phyloP scores from a whole-genome alignment of 2,329 filamentous ascomycete genomes.

The Rachicladosporium sp. region DNA sequence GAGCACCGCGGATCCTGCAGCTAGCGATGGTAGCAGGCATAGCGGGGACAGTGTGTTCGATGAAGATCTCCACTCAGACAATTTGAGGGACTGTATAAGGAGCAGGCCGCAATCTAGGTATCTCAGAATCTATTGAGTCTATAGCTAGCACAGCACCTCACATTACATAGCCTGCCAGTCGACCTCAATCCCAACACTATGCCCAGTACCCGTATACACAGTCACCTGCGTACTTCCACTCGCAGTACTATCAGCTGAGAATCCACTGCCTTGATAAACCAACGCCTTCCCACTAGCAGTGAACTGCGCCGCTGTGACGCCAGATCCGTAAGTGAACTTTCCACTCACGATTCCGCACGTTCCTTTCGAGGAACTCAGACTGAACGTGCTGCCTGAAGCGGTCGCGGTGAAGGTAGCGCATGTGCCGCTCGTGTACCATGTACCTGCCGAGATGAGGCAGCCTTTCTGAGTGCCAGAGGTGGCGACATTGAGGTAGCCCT shows the following conservation, averaged over 20 bases:
- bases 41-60: no score
- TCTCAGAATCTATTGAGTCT: no score
- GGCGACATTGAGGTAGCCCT: slow-evolving; percentile 47
- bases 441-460: slow-evolving; percentile 55
- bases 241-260: slow-evolving; percentile 33
- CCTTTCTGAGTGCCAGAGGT: slow-evolving; percentile 39
- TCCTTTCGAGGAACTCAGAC: slow-evolving; percentile 46
- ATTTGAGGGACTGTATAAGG: no score
- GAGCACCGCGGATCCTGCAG: no score
- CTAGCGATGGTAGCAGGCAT: no score
- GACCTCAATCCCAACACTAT: slow-evolving; percentile 23
- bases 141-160: no score
- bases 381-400: slow-evolving; percentile 35
- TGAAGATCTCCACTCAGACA: no score
- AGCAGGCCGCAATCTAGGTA: no score
- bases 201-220: slow-evolving; percentile 27
- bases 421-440: slow-evolving; percentile 55
- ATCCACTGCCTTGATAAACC: slow-evolving; percentile 27
- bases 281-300: slow-evolving; percentile 24
- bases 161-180: slow-evolving; percentile 23
- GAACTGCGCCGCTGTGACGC: slow-evolving; percentile 34
- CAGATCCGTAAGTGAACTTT: slow-evolving; percentile 43
- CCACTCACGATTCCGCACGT: slow-evolving; percentile 43
- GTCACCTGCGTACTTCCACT: slow-evolving; percentile 31
- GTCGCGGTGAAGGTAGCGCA: slow-evolving; percentile 54